Evolutionary conservation across 1,284 basidiomycete genomes (phyloP).

Genomic region (Malassezia dermatis): DNA sequence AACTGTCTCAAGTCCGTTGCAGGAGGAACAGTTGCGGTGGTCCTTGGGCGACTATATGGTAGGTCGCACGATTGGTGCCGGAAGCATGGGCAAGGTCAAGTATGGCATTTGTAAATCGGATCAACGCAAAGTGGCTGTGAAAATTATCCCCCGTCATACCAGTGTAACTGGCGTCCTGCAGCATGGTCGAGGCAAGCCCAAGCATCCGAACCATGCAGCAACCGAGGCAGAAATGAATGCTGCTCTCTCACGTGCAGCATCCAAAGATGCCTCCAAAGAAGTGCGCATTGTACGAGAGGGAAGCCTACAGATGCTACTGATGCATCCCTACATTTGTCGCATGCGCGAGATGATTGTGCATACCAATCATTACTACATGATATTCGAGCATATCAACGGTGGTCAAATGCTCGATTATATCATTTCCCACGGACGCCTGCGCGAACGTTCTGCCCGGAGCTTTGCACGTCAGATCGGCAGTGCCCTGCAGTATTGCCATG

Average conservation of each 20-base stretch:
- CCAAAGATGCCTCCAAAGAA: constrained; percentile 88
- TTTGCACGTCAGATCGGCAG: constrained; percentile 94
- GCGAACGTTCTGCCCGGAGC: constrained; percentile 88
- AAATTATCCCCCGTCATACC: constrained; percentile 80
- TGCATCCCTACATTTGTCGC: constrained; percentile 96
- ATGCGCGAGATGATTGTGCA: constrained; percentile 78
- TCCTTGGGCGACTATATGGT: constrained; percentile 82
- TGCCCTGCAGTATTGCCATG: constrained; percentile 91
- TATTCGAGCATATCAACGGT: constrained; percentile 95
- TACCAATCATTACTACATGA: constrained; percentile 85
- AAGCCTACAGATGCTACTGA: constrained; percentile 78
- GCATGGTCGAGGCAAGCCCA: constrained; percentile 18
- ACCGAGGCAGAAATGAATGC: background rate
- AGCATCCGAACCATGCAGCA: constrained; percentile 8
- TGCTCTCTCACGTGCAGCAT: constrained; percentile 21
- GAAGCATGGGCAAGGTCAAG: constrained; percentile 99
- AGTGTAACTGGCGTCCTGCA: constrained; percentile 52
- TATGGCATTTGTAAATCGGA: constrained; percentile 78
- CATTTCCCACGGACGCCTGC: constrained; percentile 89
- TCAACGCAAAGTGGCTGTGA: constrained; percentile 94
- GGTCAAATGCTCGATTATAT: constrained; percentile 99
- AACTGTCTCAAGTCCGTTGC: background rate
- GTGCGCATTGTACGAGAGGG: constrained; percentile 90
- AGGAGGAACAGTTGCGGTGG: constrained; percentile 19
- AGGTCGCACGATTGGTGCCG: constrained; percentile 91